These are phyloP conservation scores for Solioccasus polychromus DNA, from an alignment of 768 basidiomycete genomes.

Conservation along the genomic window DNA sequence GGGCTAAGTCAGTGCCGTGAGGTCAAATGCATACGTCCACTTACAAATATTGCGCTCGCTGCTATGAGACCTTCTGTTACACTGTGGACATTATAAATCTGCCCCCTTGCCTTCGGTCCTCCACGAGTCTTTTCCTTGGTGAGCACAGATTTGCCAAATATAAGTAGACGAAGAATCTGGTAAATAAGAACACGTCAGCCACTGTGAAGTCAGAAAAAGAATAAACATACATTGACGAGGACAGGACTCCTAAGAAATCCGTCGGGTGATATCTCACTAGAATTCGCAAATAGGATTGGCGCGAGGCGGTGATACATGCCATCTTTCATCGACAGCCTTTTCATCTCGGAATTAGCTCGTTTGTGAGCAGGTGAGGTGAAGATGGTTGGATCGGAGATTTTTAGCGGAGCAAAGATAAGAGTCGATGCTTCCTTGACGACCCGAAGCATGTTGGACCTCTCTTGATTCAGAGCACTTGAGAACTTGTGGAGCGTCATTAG, in stretches of 20 bases:
- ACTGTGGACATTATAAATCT: neutral
- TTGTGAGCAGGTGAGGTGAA: neutral
- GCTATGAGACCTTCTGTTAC: neutral
- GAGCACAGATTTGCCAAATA: neutral
- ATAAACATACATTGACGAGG: neutral
- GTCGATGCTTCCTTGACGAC: neutral
- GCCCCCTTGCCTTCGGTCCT: neutral
- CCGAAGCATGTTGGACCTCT: slow-evolving; percentile 1
- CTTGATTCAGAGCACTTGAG: neutral
- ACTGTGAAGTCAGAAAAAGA: neutral
- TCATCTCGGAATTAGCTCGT: neutral
- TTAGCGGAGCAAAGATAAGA: neutral
- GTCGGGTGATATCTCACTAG: neutral
- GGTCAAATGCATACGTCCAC: too few relatives aligned
- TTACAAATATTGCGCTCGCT: neutral
- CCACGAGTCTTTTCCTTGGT: neutral
- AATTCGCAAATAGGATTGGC: neutral
- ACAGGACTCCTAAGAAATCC: neutral
- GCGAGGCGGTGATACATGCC: neutral
- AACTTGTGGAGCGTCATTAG: slow-evolving; percentile 1
- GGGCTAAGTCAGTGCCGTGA: too few relatives aligned
- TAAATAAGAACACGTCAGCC: neutral
- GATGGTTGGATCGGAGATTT: neutral
- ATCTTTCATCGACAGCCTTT: neutral
- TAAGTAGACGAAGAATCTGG: neutral